Conservation (phyloP, 768 basidiomycete species). For the Boletus huronensis region DNA sequence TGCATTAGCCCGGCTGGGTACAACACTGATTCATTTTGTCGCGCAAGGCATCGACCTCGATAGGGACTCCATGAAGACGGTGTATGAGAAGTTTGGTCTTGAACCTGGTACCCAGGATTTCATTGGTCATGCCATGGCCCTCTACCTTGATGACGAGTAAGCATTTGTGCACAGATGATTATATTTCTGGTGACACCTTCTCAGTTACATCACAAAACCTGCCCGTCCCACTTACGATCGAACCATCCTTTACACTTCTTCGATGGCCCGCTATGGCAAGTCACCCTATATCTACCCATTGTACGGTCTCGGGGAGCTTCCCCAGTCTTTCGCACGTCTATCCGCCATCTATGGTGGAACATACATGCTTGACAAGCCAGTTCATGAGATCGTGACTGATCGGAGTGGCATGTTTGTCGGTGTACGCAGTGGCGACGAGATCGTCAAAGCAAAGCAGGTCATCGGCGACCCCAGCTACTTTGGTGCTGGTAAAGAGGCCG, state of each 20-base stretch:
- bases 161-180: conserved; percentile 23
- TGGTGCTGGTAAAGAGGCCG: conserved; percentile 61
- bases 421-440: conserved; percentile 85
- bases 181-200: conserved; percentile 10
- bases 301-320: conserved; percentile 97
- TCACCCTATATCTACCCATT: conserved; percentile 99
- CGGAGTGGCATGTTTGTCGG: conserved; percentile 87
- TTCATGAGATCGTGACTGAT: conserved; percentile 88
- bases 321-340: conserved; percentile 96
- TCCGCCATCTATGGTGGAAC: conserved; percentile 99
- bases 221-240: conserved; percentile 91
- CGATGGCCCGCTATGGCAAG: conserved; percentile 99
- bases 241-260: conserved; percentile 95
- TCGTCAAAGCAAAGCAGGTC: conserved; percentile 94
- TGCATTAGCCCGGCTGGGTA: not conserved
- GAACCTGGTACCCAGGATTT: conserved; percentile 99
- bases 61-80: conserved; percentile 85
- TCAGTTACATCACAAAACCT: conserved; percentile 87
- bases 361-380: conserved; percentile 98
- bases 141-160: conserved; percentile 96
- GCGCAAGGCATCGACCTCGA: conserved; percentile 79
- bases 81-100: conserved; percentile 96
- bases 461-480: conserved; percentile 99
- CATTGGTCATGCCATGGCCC: conserved; percentile 98
- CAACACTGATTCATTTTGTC: conserved; percentile 1